phyloP scores from a whole-genome alignment of 75 land plant species.

The Larix kaempferi region DNA sequence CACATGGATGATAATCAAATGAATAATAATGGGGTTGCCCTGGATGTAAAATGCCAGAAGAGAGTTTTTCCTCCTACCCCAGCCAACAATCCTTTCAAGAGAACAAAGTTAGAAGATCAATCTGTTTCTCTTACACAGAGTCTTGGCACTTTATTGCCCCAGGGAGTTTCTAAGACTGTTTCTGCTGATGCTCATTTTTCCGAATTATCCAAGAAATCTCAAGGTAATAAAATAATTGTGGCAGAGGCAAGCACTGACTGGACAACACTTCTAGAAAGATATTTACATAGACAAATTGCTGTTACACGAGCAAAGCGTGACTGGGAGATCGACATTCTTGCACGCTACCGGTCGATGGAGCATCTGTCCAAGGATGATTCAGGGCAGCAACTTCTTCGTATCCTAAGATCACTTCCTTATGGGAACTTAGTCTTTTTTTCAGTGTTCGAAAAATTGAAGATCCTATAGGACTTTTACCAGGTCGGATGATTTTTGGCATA shows the following conservation, averaged over 20 bases:
- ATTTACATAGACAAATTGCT: conserved; percentile 24
- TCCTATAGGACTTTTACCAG: conserved; percentile 29
- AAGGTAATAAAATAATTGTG: too few species aligned
- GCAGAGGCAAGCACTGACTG: too few species aligned
- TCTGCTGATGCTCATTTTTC: not conserved
- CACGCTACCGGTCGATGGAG: conserved; percentile 19
- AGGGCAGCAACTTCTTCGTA: conserved; percentile 15
- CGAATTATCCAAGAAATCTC: too few species aligned
- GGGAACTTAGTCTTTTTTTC: conserved; percentile 28
- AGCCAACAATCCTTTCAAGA: conserved; percentile 14
- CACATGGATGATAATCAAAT: not conserved
- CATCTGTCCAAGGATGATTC: conserved; percentile 33
- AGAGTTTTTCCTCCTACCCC: conserved; percentile 9
- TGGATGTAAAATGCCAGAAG: conserved; percentile 8
- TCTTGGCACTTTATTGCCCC: not conserved
- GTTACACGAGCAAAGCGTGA: conserved; percentile 18
- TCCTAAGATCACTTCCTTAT: conserved; percentile 21
- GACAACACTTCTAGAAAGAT: conserved; percentile 70
- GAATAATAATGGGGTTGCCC: not conserved
- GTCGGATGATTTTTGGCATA: conserved; percentile 26
- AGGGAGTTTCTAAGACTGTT: not conserved
- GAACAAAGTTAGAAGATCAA: not conserved
- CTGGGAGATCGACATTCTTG: conserved; percentile 26
- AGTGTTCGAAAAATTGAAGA: conserved; percentile 25
- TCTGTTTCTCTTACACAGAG: conserved; percentile 2